phyloP scores from a whole-genome alignment of 331 rosid genomes.

The Malus hybrid region DNA sequence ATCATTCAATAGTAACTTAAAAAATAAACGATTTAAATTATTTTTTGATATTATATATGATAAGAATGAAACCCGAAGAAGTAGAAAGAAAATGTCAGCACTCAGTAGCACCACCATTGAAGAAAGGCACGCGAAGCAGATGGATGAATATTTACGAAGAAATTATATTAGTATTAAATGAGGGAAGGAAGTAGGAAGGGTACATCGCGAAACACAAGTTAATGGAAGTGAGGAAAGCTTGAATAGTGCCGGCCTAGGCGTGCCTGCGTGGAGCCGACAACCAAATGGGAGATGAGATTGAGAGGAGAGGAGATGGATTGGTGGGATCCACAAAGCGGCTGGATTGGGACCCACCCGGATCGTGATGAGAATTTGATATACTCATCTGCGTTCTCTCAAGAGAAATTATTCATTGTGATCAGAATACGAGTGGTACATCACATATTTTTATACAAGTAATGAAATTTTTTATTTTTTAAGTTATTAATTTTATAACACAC shows the following conservation, averaged over 20 bases:
- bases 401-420: too few relatives aligned
- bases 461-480: too few relatives aligned
- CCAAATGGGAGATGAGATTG: not conserved
- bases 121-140: slow-evolving; percentile 9
- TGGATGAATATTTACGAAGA: too few relatives aligned
- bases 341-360: not conserved
- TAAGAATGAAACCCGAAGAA: too few relatives aligned
- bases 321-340: not conserved
- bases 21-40: not conserved
- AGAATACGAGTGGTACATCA: fast-evolving
- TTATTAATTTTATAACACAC: too few relatives aligned
- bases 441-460: slow-evolving; percentile 2
- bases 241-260: not conserved
- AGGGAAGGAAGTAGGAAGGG: not conserved
- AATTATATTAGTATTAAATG: too few relatives aligned
- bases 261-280: slow-evolving; percentile 28
- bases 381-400: not conserved
- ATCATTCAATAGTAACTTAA: too few relatives aligned
- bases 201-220: slow-evolving; percentile 23
- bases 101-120: not conserved
- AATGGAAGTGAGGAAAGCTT: slow-evolving; percentile 4
- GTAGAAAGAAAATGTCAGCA: not conserved
- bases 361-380: not conserved
- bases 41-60: not conserved
- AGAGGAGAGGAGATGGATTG: not conserved